Evolutionary conservation across 2,329 filamentous ascomycete species (phyloP).

Genomic region (Verticillium longisporum): DNA sequence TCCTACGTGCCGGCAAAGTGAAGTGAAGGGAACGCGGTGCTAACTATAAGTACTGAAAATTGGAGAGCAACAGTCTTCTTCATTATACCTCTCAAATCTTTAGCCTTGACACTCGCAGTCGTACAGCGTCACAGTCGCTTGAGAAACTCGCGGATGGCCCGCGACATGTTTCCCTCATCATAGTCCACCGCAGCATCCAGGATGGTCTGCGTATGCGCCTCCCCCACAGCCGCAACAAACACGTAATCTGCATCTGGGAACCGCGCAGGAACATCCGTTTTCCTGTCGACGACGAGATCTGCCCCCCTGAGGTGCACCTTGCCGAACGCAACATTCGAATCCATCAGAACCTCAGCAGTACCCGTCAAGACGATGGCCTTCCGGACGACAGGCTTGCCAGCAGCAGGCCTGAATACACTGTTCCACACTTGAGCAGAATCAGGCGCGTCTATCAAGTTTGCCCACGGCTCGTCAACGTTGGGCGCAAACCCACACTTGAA

Average conservation of each 20-base stretch:
- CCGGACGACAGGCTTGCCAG: not conserved
- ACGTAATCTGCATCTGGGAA: not conserved
- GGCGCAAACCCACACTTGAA: conserved; percentile 2
- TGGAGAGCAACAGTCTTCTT: no score
- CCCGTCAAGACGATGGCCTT: conserved; percentile 3
- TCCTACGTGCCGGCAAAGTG: no score
- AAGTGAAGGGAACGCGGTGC: no score
- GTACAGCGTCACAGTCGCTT: not conserved
- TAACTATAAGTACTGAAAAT: no score
- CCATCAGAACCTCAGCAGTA: conserved; percentile 3
- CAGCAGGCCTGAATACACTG: not conserved
- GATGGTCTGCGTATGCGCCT: conserved; percentile 6
- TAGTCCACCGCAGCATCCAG: conserved; percentile 4
- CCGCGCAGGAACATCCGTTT: not conserved
- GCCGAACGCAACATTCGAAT: conserved; percentile 1
- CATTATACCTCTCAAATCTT: no score
- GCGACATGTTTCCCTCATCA: conserved; percentile 1
- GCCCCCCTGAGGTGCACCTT: not conserved
- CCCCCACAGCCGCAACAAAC: conserved; percentile 2
- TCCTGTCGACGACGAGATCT: not conserved
- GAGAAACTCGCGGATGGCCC: conserved; percentile 1
- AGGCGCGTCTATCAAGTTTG: conserved; percentile 1
- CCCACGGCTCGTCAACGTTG: conserved; percentile 4
- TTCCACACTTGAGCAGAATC: conserved; percentile 2
- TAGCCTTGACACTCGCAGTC: no score